Percentiles rank a stretch among this genome's conserved stretches.
Evolutionary conservation across 2,329 filamentous ascomycete genomes (phyloP).

Genomic region (Xylogone sp.): DNA sequence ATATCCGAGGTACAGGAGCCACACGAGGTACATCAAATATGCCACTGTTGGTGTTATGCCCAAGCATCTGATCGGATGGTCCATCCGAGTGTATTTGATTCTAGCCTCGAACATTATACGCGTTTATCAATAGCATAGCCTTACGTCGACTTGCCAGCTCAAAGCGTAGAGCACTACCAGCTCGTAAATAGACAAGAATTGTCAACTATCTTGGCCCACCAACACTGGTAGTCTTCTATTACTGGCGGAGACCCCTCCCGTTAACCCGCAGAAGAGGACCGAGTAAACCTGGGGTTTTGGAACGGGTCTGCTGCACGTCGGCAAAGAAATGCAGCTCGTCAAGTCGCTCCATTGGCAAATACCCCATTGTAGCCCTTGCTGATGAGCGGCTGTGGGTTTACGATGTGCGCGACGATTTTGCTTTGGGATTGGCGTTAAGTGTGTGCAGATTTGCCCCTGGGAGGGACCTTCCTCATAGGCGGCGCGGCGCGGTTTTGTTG

Average conservation of each 20-base stretch:
- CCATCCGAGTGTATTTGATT: too few species aligned
- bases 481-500: too few species aligned
- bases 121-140: too few species aligned
- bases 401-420: neutral
- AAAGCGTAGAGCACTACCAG: too few species aligned
- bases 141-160: too few species aligned
- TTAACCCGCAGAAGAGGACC: neutral
- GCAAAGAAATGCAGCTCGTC: neutral
- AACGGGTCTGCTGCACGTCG: neutral
- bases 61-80: too few species aligned
- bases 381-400: neutral
- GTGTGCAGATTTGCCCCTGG: neutral
- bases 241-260: neutral
- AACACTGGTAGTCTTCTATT: neutral
- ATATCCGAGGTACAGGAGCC: too few species aligned
- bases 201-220: neutral
- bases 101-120: too few species aligned
- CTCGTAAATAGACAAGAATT: too few species aligned
- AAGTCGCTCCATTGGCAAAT: neutral
- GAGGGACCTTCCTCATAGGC: too few species aligned
- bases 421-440: neutral
- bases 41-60: too few species aligned
- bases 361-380: neutral
- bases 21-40: too few species aligned
- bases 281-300: neutral